Percentiles rank a stretch among this genome's conserved stretches.
Evolutionary conservation across 2,329 filamentous ascomycete genomes (phyloP).

Genomic region (Cordyceps cicadae): DNA sequence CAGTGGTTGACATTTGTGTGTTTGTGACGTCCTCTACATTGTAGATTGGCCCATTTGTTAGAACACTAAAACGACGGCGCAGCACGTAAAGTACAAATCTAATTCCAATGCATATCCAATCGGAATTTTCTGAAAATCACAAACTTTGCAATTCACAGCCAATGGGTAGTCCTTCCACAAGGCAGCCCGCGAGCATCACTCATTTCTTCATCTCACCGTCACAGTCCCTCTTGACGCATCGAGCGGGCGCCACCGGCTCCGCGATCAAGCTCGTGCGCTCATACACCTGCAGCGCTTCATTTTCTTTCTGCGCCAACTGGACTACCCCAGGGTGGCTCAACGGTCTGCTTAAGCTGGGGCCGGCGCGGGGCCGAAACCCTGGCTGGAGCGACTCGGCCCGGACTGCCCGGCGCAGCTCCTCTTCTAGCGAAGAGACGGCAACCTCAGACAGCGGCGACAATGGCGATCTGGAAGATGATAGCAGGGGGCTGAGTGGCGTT

Average conservation of each 20-base stretch:
- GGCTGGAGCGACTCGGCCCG: too few species aligned
- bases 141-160: too few species aligned
- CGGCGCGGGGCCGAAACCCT: too few species aligned
- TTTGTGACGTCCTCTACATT: too few species aligned
- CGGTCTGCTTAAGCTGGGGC: not conserved
- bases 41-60: too few species aligned
- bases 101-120: too few species aligned
- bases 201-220: not conserved
- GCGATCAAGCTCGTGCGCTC: not conserved
- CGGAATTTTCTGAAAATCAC: too few species aligned
- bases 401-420: not conserved
- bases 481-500: not conserved
- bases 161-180: too few species aligned
- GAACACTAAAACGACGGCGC: too few species aligned
- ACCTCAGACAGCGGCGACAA: not conserved
- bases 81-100: too few species aligned
- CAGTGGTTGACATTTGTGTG: not conserved
- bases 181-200: not conserved
- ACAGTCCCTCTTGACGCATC: not conserved
- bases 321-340: not conserved
- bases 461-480: not conserved
- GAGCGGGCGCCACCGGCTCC: not conserved
- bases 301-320: not conserved
- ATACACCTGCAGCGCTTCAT: too few species aligned
- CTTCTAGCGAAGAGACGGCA: not conserved